Conservation (phyloP, 2,329 filamentous ascomycete genomes). For the Ceratocystis colombiana region DNA sequence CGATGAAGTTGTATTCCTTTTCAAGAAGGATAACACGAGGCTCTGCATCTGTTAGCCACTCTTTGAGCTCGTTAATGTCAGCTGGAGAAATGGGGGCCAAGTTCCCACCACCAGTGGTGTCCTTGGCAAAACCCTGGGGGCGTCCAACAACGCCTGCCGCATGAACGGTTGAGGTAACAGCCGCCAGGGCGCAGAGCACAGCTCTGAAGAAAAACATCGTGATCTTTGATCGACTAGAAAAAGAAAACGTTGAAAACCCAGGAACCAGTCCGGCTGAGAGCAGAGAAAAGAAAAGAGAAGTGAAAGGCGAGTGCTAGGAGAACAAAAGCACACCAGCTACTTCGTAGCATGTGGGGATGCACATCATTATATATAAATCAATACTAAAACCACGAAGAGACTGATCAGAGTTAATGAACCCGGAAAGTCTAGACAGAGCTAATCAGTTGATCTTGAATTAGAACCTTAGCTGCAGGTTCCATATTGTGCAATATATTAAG, state of each 20-base stretch:
- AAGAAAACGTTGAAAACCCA: not conserved
- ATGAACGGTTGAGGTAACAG: slow-evolving; percentile 27
- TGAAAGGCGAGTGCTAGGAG: not conserved
- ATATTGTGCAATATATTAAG: not conserved
- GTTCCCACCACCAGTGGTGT: slow-evolving; percentile 44
- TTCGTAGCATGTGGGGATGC: not conserved
- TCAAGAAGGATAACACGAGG: slow-evolving; percentile 34
- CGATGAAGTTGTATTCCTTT: slow-evolving; percentile 30
- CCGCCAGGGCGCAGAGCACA: slow-evolving; percentile 7
- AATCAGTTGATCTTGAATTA: too few species aligned
- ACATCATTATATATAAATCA: not conserved
- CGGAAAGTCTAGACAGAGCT: too few species aligned
- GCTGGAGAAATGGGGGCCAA: slow-evolving; percentile 38
- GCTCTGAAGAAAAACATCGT: slow-evolving; percentile 16
- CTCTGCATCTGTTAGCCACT: slow-evolving; percentile 30
- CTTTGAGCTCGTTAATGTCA: slow-evolving; percentile 36
- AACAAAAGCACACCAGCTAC: slow-evolving; percentile 23
- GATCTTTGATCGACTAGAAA: not conserved
- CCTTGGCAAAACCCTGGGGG: slow-evolving; percentile 31
- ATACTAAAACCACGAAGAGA: not conserved
- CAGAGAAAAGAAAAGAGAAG: not conserved
- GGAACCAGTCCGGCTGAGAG: not conserved
- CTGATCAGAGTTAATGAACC: too few species aligned
- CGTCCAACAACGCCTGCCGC: slow-evolving; percentile 31
- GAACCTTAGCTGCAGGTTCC: not conserved